phyloP scores from a whole-genome alignment of 441 rosid species.

The Mallotus repandus region DNA sequence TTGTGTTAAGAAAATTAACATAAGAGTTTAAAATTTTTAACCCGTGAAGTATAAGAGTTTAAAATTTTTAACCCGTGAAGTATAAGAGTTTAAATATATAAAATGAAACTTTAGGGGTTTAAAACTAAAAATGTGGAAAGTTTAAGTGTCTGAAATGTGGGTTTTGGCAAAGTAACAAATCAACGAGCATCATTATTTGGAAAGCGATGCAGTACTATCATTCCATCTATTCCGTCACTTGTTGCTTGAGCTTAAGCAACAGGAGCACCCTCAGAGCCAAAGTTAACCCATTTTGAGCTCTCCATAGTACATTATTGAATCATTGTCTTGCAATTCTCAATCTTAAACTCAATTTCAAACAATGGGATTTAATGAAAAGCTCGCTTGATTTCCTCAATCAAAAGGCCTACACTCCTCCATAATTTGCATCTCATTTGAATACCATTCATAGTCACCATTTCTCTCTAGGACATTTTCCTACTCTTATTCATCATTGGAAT shows the following conservation, averaged over 20 bases:
- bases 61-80: too few species aligned
- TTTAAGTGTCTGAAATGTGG: too few species aligned
- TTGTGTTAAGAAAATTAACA: too few species aligned
- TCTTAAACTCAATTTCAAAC: slow-evolving; percentile 3
- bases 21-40: too few species aligned
- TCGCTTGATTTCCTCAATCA: slow-evolving; percentile 49
- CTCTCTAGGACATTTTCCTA: slow-evolving; percentile 80
- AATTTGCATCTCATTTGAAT: slow-evolving; percentile 78
- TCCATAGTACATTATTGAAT: not conserved
- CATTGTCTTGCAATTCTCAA: not conserved
- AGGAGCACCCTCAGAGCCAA: not conserved
- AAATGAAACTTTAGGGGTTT: too few species aligned
- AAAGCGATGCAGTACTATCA: too few species aligned
- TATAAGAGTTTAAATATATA: too few species aligned
- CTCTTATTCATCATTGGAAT: slow-evolving; percentile 90
- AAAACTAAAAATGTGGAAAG: too few species aligned
- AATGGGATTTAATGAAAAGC: slow-evolving; percentile 8
- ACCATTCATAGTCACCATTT: slow-evolving; percentile 62
- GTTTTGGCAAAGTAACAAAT: too few species aligned
- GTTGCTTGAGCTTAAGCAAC: not conserved
- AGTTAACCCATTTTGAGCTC: not conserved
- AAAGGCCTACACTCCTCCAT: slow-evolving; percentile 67
- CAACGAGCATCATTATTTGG: too few species aligned
- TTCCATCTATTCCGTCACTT: not conserved
- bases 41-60: too few species aligned